Evolutionary conservation across 2,329 filamentous ascomycete genomes (phyloP).

Genomic region (Colletotrichum godetiae): DNA sequence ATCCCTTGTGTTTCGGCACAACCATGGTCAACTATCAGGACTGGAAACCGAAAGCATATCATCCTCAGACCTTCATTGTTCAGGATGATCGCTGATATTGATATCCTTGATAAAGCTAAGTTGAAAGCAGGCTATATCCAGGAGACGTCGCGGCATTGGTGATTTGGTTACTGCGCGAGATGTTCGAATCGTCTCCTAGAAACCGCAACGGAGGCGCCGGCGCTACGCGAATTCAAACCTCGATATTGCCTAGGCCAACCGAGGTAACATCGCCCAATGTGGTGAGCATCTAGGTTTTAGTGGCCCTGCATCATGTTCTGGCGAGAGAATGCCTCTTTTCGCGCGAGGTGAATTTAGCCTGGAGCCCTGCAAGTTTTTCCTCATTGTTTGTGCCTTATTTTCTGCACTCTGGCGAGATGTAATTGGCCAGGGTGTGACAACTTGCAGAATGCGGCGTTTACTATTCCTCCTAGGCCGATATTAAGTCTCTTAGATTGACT

Average conservation of each 20-base stretch:
- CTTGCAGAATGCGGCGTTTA: neutral
- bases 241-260: neutral
- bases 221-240: neutral
- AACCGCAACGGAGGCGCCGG: neutral
- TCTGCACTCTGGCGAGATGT: neutral
- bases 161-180: too few species aligned
- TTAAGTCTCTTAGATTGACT: neutral
- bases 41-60: too few species aligned
- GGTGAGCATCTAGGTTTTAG: neutral
- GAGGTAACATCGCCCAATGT: neutral
- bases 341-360: neutral
- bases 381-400: neutral
- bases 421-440: neutral
- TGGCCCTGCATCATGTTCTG: neutral
- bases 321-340: neutral
- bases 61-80: too few species aligned
- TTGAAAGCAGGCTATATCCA: too few species aligned
- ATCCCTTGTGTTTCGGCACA: too few species aligned
- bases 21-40: too few species aligned
- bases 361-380: neutral
- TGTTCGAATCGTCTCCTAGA: neutral
- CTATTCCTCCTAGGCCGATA: neutral
- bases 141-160: too few species aligned
- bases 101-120: too few species aligned
- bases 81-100: too few species aligned